Percentiles rank a stretch among this genome's conserved stretches.
Conservation (phyloP, 495 filamentous ascomycete genomes). For the Penicilliopsis zonata region DNA sequence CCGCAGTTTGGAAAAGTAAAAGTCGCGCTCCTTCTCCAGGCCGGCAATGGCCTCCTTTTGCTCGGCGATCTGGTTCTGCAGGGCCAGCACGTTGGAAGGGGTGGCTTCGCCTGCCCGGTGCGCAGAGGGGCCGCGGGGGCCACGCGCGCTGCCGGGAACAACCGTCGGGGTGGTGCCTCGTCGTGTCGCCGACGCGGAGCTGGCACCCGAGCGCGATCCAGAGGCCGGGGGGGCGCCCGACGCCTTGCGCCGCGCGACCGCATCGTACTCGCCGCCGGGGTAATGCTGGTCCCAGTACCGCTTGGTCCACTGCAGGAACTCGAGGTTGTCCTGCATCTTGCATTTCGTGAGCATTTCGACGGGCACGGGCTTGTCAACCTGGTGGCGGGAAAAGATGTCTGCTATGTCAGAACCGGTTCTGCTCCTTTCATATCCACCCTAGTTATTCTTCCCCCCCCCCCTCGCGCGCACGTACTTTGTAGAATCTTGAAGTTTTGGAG, state of each 20-base stretch:
- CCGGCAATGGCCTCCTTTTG: slow-evolving; percentile 81
- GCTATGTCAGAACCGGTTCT: slow-evolving; percentile 2
- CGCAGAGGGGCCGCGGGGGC: no score
- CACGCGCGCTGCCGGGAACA: slow-evolving; percentile 36
- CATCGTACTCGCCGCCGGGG: slow-evolving; percentile 92
- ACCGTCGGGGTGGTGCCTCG: slow-evolving; percentile 68
- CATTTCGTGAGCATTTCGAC: slow-evolving; percentile 87
- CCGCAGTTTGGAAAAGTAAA: slow-evolving; percentile 96
- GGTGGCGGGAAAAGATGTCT: slow-evolving; percentile 78
- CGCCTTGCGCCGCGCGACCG: slow-evolving; percentile 71
- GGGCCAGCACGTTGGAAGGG: slow-evolving; percentile 45
- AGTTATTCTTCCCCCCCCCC: no score
- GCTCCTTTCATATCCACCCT: no score
- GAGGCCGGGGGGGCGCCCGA: slow-evolving; percentile 46
- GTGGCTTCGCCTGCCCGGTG: slow-evolving; percentile 44
- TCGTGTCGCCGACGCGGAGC: slow-evolving; percentile 42
- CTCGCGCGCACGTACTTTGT: slow-evolving; percentile 73
- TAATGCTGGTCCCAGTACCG: slow-evolving; percentile 96
- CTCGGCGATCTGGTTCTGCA: slow-evolving; percentile 69
- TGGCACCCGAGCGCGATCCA: slow-evolving; percentile 26
- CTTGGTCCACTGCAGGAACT: slow-evolving; percentile 96
- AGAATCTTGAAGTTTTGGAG: slow-evolving; percentile 96
- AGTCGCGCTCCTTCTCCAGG: slow-evolving; percentile 87
- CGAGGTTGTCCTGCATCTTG: slow-evolving; percentile 99
- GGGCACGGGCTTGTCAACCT: slow-evolving; percentile 75